A percentile compares a stretch with the other conserved stretches of the same genome.
Conservation (phyloP, 352 stramenopile genomes). For the Pythium utonaiense region DNA sequence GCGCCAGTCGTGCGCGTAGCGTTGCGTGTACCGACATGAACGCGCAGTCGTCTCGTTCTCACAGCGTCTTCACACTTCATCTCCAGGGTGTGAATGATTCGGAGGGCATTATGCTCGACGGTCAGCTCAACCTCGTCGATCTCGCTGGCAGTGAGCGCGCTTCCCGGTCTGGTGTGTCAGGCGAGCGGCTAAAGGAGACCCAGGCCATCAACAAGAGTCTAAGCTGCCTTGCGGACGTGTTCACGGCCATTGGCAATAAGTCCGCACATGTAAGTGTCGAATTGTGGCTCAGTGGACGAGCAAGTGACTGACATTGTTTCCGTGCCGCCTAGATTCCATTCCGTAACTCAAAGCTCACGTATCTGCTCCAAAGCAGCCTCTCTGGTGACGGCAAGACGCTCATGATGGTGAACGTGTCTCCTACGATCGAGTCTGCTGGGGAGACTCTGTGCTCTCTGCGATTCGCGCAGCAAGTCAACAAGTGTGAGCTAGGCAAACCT, state of each 20-base stretch:
- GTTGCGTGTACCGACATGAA: conserved; percentile 95
- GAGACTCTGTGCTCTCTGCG: conserved; percentile 98
- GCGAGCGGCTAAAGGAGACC: conserved; percentile 94
- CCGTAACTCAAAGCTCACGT: conserved; percentile 98
- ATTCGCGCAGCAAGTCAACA: conserved; percentile 96
- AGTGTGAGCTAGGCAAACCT: conserved; percentile 96
- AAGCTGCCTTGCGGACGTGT: conserved; percentile 97
- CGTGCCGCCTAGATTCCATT: conserved; percentile 86
- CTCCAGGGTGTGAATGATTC: conserved; percentile 82
- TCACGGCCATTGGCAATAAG: conserved; percentile 95
- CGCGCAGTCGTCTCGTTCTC: conserved; percentile 68
- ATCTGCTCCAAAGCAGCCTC: conserved; percentile 97
- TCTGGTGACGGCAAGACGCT: conserved; percentile 98
- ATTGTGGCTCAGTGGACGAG: not conserved
- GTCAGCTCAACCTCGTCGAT: conserved; percentile 77
- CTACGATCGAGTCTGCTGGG: conserved; percentile 90
- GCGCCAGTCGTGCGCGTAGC: conserved; percentile 56
- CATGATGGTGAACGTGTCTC: conserved; percentile 99
- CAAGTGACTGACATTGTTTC: not conserved
- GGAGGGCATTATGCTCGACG: conserved; percentile 58
- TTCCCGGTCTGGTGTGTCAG: conserved; percentile 83
- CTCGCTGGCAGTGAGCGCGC: conserved; percentile 79
- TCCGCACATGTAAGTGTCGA: conserved; percentile 82
- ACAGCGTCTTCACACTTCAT: conserved; percentile 81
- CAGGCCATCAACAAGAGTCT: conserved; percentile 99